Percentiles rank a stretch among this genome's conserved stretches.
Evolutionary conservation across 2,329 filamentous ascomycete species (phyloP).

Genomic region (Hypoxylon sp.): DNA sequence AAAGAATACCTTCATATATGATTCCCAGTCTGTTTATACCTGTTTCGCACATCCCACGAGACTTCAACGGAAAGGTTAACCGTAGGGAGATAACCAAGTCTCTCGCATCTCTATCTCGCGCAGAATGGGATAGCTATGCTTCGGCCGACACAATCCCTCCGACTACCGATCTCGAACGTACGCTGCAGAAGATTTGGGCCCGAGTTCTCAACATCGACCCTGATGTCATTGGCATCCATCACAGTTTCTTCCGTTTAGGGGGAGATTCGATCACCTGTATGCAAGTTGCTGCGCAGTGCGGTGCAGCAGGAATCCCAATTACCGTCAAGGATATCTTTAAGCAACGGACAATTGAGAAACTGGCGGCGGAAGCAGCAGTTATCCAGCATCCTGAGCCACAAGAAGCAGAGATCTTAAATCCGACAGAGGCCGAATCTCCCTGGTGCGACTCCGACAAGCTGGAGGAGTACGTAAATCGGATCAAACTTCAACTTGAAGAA

Average conservation of each 20-base stretch:
- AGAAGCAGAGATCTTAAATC: too few species aligned
- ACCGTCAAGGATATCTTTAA: conserved; percentile 22
- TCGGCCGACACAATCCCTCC: background rate
- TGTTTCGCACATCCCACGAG: background rate
- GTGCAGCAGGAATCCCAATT: conserved; percentile 4
- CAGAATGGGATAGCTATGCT: background rate
- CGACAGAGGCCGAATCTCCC: too few species aligned
- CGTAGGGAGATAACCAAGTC: background rate
- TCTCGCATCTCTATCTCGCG: too few species aligned
- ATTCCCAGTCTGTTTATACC: conserved; percentile 8
- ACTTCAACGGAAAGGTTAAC: conserved; percentile 4
- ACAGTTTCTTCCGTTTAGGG: conserved; percentile 19
- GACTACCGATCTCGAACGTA: background rate
- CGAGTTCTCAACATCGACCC: conserved; percentile 22
- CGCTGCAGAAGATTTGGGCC: conserved; percentile 18
- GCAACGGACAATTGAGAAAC: conserved; percentile 13
- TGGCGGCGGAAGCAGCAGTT: conserved; percentile 10
- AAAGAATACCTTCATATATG: conserved; percentile 13
- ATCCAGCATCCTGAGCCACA: background rate
- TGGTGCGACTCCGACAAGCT: too few species aligned
- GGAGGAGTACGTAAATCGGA: too few species aligned
- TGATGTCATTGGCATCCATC: conserved; percentile 4
- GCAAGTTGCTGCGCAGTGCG: conserved; percentile 27
- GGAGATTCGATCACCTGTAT: conserved; percentile 36
- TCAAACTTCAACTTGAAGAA: too few species aligned